Base-by-base conservation (phyloP, 2,329 filamentous ascomycete species). In the Alternaria infectoria region DNA sequence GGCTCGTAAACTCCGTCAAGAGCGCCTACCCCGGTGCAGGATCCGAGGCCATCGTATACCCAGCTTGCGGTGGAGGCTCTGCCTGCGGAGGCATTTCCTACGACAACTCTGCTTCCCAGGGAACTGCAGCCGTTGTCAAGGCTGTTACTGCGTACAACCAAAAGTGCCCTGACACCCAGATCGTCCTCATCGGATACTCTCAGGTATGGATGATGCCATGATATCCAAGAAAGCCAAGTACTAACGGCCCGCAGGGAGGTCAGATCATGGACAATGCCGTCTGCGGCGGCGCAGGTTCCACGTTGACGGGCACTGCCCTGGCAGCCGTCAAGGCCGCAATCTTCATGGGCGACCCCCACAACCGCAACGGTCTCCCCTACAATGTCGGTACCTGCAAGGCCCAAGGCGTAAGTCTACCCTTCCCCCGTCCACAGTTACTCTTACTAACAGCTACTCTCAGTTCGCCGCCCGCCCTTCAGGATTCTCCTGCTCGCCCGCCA, bases 331-430 rank as follows among this genome's bases (percentile, higher is more conserved):
- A 89, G 77, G 89, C 87, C 0, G 87, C 85, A 13, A 89, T 91
- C 68, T 87, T 90, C 74, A 86, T 90, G 84, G 89, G 89, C 7
- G 85, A 89, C 70, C 89, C 89, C 4, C 83, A 88, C 61, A 86
- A 87, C 69, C 80, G 83, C 8, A 76, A 79, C 6, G 88, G 88
- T 3, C 80, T 87, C 23, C 76, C 87, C 2, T 90, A 88, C 74
- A 84, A 89, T 54, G 86, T 89, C 52, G 88, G 88, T 23, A 89
- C 87, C 9, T 90, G 87, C 80, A 78, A 70, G 36, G 85, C 86
- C 36, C 79, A 82, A 65, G 88, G 88, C 25, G 88, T 90, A 85
- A 82, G 86, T 83, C 6, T 8, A 46, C 25, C 26, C 13, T 9
- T 4, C 17, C 4, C 19, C 23, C 40, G 50, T 5, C 36, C 5